Conservation (phyloP, 2,329 filamentous ascomycete genomes). For the Diplodia corticola region DNA sequence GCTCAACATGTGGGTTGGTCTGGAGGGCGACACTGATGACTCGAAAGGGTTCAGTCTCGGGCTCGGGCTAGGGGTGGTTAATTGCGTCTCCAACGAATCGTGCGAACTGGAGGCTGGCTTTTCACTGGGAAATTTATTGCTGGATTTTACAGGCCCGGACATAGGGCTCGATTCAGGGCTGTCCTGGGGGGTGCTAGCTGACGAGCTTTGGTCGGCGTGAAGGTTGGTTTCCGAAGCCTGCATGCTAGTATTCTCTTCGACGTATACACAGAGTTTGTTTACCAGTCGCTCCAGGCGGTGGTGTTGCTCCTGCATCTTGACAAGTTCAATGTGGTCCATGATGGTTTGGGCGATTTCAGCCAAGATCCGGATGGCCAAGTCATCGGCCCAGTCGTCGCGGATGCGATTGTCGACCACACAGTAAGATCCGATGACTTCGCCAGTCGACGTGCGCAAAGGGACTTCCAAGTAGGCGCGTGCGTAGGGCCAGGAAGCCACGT, state of each 20-base stretch:
- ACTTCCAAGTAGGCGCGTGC: conserved; percentile 37
- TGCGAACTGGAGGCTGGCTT: background rate
- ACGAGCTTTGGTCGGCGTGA: background rate
- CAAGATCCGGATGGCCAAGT: conserved; percentile 26
- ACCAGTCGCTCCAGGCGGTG: conserved; percentile 27
- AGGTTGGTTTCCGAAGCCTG: background rate
- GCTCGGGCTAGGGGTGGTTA: background rate
- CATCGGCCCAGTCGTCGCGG: conserved; percentile 34
- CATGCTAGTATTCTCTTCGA: conserved; percentile 8
- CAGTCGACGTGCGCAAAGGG: conserved; percentile 35
- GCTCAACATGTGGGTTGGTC: background rate
- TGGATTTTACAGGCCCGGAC: background rate
- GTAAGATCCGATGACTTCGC: conserved; percentile 36
- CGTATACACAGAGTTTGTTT: conserved; percentile 8
- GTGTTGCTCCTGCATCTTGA: background rate
- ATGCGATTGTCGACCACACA: conserved; percentile 34
- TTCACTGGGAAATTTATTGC: background rate
- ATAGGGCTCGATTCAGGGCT: background rate
- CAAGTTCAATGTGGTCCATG: conserved; percentile 25
- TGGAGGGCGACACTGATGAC: too few relatives aligned
- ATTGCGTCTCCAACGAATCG: background rate
- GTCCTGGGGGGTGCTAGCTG: background rate
- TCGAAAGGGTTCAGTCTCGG: background rate
- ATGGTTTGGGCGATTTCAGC: conserved; percentile 24
- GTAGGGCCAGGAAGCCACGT: conserved; percentile 31